Base-by-base conservation (phyloP, 2,329 filamentous ascomycete genomes). In the Aspergillus floridensis region DNA sequence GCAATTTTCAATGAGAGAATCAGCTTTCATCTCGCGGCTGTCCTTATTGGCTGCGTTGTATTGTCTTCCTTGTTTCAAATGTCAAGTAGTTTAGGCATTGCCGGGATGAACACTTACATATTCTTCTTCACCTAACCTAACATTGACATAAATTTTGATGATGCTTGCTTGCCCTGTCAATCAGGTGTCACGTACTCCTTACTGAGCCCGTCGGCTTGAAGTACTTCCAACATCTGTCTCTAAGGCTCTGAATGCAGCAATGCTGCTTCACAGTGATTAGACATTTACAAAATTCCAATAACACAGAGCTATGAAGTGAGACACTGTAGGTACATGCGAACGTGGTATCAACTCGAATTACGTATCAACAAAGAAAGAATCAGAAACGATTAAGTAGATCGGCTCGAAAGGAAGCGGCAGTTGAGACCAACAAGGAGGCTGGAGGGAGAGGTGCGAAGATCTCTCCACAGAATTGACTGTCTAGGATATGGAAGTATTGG, bases 401-500 rank as follows among this genome's bases (percentile, higher is more conserved):
- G 41, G 48, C 35, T 35, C 31, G 53, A 16, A 48, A 21, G 22
- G 41, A 63, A 63, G 55, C 38, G 38, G 6, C 5, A 64, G 49
- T 50, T 52, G 55, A 62, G 56, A 62, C 61, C 31, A 57, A 19
- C 55, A 56, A 52, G 48, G 38, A 24, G 49, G 35, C n/a, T 19
- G 5, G 6, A 19, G 38, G 38, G 7, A 12, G 32, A 35, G 11
- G 26, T 29, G 26, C 26, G 1, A 7, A 16, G 12, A 12, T 35
- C 11, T 35, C 14, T 12, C 12, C 32, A 35, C 5, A 35, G 16
- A 35, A 12, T 29, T 2, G 26, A 29, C 26, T 10, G 10, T 29
- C 26, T 8, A 29, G 26, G 26, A 29, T 8, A 10, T 29, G 26
- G 26, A 29, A 29, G 26, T 29, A 29, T 29, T 8, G 26, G 26